Evolutionary conservation across 495 filamentous ascomycete genomes (phyloP).

Genomic region (Lepidopterella palustris): DNA sequence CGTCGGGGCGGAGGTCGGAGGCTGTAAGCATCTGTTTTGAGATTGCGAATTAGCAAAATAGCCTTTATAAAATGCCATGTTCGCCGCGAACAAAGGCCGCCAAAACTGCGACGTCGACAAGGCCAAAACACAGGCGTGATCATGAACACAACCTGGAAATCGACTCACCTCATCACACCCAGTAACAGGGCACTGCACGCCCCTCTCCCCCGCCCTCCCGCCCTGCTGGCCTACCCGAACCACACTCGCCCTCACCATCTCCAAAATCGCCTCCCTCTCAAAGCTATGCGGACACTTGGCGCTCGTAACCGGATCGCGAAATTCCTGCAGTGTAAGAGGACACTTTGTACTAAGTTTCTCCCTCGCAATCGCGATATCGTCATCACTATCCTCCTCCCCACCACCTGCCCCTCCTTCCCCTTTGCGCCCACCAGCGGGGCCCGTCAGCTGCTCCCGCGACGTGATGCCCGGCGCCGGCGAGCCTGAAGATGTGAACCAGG

Average conservation of each 20-base stretch:
- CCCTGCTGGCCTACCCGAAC: slow-evolving; percentile 27
- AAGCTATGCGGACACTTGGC: slow-evolving; percentile 77
- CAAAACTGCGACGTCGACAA: no score
- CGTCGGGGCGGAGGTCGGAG: slow-evolving; percentile 37
- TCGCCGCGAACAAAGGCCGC: no score
- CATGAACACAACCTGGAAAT: no score
- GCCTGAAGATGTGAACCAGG: slow-evolving; percentile 55
- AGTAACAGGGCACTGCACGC: slow-evolving; percentile 38
- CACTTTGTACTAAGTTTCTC: slow-evolving; percentile 69
- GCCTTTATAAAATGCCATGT: not conserved
- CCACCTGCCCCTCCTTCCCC: slow-evolving; percentile 18
- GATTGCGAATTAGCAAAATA: slow-evolving; percentile 1
- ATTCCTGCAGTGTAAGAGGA: slow-evolving; percentile 69
- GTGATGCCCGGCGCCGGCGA: slow-evolving; percentile 37
- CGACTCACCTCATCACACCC: slow-evolving; percentile 35
- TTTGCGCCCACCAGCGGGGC: no score
- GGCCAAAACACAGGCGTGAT: no score
- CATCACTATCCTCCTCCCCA: slow-evolving; percentile 46
- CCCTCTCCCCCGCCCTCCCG: slow-evolving; percentile 14
- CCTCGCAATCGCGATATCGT: slow-evolving; percentile 67
- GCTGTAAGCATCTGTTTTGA: slow-evolving; percentile 29
- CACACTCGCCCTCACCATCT: slow-evolving; percentile 49
- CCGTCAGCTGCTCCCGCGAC: slow-evolving; percentile 8
- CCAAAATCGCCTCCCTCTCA: slow-evolving; percentile 63
- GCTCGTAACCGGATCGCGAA: slow-evolving; percentile 67